Evolutionary conservation across 495 filamentous ascomycete species (phyloP), one percentile per base, ranked within the genome.

Genomic region (Aspergillus baeticus): DNA sequence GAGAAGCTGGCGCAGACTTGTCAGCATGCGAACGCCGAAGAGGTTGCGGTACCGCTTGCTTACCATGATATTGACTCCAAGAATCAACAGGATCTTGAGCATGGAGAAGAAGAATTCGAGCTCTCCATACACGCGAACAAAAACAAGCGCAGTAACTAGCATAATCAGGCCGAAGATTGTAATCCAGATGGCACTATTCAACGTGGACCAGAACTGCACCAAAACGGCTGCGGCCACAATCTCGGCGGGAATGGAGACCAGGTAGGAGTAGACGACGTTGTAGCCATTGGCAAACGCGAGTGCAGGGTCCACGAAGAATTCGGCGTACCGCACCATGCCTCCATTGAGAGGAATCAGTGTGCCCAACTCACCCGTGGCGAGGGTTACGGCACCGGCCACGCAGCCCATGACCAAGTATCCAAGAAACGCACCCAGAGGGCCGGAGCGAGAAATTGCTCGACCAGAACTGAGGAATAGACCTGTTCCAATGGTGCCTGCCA

Each of bases 401-500:
- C 79, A 64, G 3, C 83, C 83, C 55, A 84, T 75, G 46, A 81
- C 61, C 14, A 71, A 58, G 60, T 85, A 91, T 13, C 83, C 83
- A 35, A 90, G 76, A 39, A 90, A 74, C 34, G 85, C 77, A 11
- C 80, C 84, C 2, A 83, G 73, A 20, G 87, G 87, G 10, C 86
- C 86, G 46, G 84, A 72, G 38, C 73, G 78, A n/a, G 79, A 73
- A 51, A 89, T 79, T 8, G 84, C 84, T 39, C 72, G 74, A 35
- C 87, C 85, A 46, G 81, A 87, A 52, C 87, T 84, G 31, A 90
- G 69, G 75, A 90, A 90, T 26, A 90, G 74, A 58, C 86, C 87
- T 6, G 87, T 90, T 17, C 87, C 87, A 22, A 43, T 43, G n/a
- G 74, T 72, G 20, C 75, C 75, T 5, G 74, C 75, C 20, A 79